phyloP scores from a whole-genome alignment of 2,329 filamentous ascomycete species.

The Pseudophaeomoniella oleicola region DNA sequence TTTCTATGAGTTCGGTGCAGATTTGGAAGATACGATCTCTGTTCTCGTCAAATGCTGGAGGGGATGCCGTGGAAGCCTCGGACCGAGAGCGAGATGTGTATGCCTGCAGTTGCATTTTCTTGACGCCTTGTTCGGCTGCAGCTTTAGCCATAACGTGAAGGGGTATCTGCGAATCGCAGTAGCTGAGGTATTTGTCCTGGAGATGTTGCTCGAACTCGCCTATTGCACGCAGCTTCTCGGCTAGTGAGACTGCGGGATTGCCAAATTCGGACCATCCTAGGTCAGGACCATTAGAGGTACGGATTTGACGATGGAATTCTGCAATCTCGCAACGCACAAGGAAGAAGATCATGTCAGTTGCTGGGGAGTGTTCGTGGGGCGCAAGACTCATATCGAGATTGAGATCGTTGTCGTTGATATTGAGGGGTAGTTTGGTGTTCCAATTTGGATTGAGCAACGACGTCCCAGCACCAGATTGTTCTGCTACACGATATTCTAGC shows the following conservation, averaged over 20 bases:
- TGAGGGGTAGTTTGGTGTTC: constrained; percentile 10
- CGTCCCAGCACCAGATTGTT: constrained; percentile 14
- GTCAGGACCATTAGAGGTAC: neutral
- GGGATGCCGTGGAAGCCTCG: constrained; percentile 14
- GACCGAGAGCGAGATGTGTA: constrained; percentile 27
- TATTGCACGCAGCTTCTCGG: constrained; percentile 10
- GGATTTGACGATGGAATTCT: neutral
- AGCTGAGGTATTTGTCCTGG: constrained; percentile 19
- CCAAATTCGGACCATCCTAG: neutral
- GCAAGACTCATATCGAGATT: constrained; percentile 9
- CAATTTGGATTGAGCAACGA: constrained; percentile 7
- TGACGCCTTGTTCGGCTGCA: constrained; percentile 28
- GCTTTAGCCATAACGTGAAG: constrained; percentile 30
- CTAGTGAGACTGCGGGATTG: neutral
- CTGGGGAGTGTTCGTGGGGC: constrained; percentile 5
- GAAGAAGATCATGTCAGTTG: constrained; percentile 16
- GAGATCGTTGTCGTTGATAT: constrained; percentile 9
- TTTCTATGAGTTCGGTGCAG: constrained; percentile 22
- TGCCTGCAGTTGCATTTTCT: constrained; percentile 28
- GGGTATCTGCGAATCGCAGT: constrained; percentile 24
- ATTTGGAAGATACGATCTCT: constrained; percentile 24
- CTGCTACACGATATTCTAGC: constrained; percentile 15
- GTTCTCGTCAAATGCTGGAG: constrained; percentile 14
- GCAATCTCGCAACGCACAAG: constrained; percentile 1
- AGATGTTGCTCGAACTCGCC: constrained; percentile 20